Evolutionary conservation across 2,329 filamentous ascomycete species (phyloP).

Genomic region (Didymella pomorum): DNA sequence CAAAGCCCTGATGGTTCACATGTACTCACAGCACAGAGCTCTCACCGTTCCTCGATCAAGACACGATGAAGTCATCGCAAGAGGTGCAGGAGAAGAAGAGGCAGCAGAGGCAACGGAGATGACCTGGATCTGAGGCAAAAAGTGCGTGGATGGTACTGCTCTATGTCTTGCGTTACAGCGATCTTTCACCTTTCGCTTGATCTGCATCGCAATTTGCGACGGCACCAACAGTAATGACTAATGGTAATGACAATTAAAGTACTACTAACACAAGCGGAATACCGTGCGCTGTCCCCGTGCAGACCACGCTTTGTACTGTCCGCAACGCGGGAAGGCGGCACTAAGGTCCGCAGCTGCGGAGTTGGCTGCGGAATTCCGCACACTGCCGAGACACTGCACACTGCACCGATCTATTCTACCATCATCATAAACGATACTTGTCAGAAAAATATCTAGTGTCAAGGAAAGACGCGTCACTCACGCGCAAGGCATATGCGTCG

Average conservation of each 20-base stretch:
- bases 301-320: neutral
- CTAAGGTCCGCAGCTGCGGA: neutral
- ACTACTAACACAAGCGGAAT: neutral
- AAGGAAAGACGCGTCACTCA: neutral
- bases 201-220: neutral
- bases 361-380: neutral
- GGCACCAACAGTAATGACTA: neutral
- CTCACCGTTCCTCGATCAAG: neutral
- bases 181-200: neutral
- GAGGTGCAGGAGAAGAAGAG: neutral
- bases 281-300: neutral
- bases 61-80: neutral
- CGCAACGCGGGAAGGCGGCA: neutral
- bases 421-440: neutral
- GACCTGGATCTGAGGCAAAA: constrained; percentile 3
- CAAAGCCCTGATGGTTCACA: constrained; percentile 11
- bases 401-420: neutral
- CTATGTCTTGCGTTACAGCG: neutral
- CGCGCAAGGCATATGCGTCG: neutral
- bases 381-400: neutral
- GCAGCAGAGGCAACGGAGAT: neutral
- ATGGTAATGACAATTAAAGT: neutral
- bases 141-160: too few species aligned
- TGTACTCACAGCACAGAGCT: constrained; percentile 5
- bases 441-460: neutral